Percentiles rank a stretch among this genome's conserved stretches.
These are phyloP conservation scores for Alloteropsis semialata DNA, from an alignment of 176 grass and related monocot species.

Conservation along the genomic window DNA sequence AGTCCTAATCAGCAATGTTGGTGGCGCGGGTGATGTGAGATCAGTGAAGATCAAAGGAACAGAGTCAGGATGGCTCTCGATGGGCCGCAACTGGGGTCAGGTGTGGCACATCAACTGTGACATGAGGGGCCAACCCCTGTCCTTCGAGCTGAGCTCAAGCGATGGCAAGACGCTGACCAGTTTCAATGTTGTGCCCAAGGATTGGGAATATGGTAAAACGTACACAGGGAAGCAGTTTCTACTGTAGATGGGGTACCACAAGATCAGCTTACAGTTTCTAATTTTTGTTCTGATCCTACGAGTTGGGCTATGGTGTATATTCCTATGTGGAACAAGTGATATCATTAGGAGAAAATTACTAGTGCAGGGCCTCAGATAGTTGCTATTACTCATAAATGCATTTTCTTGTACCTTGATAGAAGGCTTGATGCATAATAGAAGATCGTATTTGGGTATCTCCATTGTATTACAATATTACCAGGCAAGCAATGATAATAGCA, in stretches of 20 bases:
- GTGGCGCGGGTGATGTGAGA: constrained; percentile 74
- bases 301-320: constrained; percentile 46
- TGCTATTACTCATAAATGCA: not conserved
- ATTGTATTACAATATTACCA: not conserved
- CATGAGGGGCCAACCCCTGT: constrained; percentile 72
- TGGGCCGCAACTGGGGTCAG: constrained; percentile 96
- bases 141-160: constrained; percentile 81
- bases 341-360: constrained; percentile 29
- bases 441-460: not conserved
- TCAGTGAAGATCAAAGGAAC: constrained; percentile 89
- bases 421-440: constrained; percentile 32
- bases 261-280: constrained; percentile 23
- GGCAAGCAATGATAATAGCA: not conserved
- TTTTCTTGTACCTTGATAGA: constrained; percentile 15
- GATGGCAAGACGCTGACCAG: constrained; percentile 68
- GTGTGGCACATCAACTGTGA: constrained; percentile 92
- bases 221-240: constrained; percentile 89
- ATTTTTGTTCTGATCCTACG: constrained; percentile 41
- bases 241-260: constrained; percentile 49
- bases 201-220: constrained; percentile 77
- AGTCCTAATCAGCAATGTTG: constrained; percentile 89
- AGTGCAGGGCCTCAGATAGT: constrained; percentile 28
- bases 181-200: constrained; percentile 77
- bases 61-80: constrained; percentile 75
- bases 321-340: constrained; percentile 24